These are phyloP conservation scores for Colletotrichum godetiae DNA, from an alignment of 2,329 filamentous ascomycete genomes.

Conservation along the genomic window DNA sequence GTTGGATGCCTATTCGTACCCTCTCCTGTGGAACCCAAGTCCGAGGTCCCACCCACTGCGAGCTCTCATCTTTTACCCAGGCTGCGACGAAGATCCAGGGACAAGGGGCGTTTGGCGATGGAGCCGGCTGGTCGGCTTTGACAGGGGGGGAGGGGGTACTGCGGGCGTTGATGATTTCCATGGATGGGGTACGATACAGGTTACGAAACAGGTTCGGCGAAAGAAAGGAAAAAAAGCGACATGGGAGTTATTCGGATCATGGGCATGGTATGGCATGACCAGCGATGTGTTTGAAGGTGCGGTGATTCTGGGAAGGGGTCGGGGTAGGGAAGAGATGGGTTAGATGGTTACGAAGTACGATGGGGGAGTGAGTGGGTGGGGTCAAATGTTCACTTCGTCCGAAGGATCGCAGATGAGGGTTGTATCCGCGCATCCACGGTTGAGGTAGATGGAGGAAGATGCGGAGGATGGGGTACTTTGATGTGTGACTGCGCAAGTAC, in stretches of 20 bases:
- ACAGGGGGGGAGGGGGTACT: not conserved
- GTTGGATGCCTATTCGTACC: not conserved
- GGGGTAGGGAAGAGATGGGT: not conserved
- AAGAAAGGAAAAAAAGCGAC: not conserved
- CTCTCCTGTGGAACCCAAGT: constrained; percentile 6
- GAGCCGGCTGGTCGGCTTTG: not conserved
- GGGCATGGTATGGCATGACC: not conserved
- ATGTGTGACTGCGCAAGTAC: not conserved
- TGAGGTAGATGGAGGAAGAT: not conserved
- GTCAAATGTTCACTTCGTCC: not conserved
- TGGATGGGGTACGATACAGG: not conserved
- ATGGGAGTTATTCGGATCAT: not conserved
- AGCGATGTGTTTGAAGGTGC: not conserved
- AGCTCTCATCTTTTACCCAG: not conserved
- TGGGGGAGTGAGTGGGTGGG: not conserved
- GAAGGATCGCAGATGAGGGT: not conserved
- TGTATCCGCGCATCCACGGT: not conserved
- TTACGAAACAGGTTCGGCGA: not conserved
- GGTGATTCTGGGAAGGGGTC: not conserved
- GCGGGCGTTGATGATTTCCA: not conserved
- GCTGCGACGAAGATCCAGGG: not conserved
- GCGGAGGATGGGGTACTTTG: not conserved
- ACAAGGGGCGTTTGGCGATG: not conserved
- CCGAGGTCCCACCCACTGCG: constrained; percentile 4
- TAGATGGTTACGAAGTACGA: not conserved